Evolutionary conservation across 768 basidiomycete genomes (phyloP).

Genomic region (Mycena leptocephala): DNA sequence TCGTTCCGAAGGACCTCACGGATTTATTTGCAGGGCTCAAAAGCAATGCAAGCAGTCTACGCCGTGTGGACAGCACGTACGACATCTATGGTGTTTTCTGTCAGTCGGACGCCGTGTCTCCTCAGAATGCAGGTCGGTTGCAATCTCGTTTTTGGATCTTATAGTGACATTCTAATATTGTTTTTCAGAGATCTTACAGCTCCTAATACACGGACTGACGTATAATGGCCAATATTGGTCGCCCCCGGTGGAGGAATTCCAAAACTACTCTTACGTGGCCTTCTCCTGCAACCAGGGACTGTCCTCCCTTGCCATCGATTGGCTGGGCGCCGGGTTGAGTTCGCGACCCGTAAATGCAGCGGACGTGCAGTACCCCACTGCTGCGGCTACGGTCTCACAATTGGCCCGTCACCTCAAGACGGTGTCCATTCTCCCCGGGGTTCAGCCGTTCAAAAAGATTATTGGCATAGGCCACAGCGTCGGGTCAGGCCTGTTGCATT

Average conservation of each 20-base stretch:
- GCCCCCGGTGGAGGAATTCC: conserved; percentile 2
- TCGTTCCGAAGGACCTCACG: no score
- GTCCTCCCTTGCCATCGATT: conserved; percentile 5
- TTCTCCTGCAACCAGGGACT: conserved; percentile 3
- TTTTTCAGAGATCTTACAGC: neutral
- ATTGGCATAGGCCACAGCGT: conserved; percentile 10
- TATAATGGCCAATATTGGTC: conserved; percentile 10
- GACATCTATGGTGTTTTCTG: neutral
- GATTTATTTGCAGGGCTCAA: no score
- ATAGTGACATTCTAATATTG: neutral
- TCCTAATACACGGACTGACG: conserved; percentile 3
- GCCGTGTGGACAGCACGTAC: no score
- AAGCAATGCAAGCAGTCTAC: no score
- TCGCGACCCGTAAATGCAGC: neutral
- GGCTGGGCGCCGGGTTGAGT: neutral
- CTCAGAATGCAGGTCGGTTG: neutral
- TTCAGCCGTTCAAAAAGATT: conserved; percentile 1
- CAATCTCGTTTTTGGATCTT: neutral
- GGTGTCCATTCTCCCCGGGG: neutral
- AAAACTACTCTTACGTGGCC: conserved; percentile 8
- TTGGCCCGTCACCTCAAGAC: conserved; percentile 8
- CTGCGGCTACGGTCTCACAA: neutral
- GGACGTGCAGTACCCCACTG: conserved; percentile 2
- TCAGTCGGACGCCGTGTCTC: neutral
- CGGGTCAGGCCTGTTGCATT: neutral